These are phyloP conservation scores for Berberis vulgaris DNA, from an alignment of 164 flowering plant genomes.

Conservation along the genomic window DNA sequence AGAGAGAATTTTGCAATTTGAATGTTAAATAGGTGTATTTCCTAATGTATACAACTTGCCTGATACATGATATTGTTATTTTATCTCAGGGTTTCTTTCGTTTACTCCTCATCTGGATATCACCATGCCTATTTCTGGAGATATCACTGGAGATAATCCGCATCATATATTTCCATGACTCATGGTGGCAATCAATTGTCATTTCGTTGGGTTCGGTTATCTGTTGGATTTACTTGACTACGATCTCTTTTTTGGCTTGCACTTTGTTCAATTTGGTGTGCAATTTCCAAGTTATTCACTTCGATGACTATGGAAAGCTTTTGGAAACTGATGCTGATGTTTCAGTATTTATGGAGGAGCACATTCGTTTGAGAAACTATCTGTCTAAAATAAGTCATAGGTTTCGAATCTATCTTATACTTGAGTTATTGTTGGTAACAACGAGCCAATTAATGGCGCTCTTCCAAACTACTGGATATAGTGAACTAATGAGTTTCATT, in stretches of 20 bases:
- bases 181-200: constrained; percentile 52
- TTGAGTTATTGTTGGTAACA: constrained; percentile 61
- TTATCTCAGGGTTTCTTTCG: constrained; percentile 41
- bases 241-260: constrained; percentile 56
- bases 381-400: constrained; percentile 93
- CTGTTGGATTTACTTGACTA: constrained; percentile 70
- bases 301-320: constrained; percentile 69
- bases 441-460: constrained; percentile 62
- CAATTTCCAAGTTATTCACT: constrained; percentile 83
- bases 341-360: constrained; percentile 50
- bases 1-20: too few species aligned
- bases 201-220: constrained; percentile 38
- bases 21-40: too few species aligned
- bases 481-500: constrained; percentile 44
- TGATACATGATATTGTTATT: too few species aligned
- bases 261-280: constrained; percentile 72
- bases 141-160: constrained; percentile 50
- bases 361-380: constrained; percentile 51
- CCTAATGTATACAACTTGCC: too few species aligned
- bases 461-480: constrained; percentile 55
- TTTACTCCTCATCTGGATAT: constrained; percentile 42
- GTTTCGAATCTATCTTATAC: constrained; percentile 73
- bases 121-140: constrained; percentile 64
- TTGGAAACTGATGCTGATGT: constrained; percentile 60
- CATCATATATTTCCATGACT: constrained; percentile 36